phyloP scores from a whole-genome alignment of 2,329 filamentous ascomycete genomes.

The Cladosporium sphaerospermum region DNA sequence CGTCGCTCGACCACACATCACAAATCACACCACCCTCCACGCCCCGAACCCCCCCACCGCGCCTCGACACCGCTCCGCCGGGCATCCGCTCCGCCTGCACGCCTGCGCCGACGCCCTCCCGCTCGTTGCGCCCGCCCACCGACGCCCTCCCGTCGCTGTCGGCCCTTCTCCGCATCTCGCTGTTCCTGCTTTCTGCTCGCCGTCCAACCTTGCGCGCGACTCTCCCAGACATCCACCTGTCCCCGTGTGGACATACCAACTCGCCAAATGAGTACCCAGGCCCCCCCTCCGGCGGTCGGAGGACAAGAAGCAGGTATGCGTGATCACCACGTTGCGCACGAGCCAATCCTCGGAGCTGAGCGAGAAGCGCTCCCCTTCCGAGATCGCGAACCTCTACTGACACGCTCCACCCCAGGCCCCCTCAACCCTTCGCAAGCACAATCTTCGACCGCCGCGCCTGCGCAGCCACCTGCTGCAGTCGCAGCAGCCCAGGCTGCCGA shows the following conservation, averaged over 20 bases:
- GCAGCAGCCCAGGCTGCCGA: constrained; percentile 14
- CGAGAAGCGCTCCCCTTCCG: background rate
- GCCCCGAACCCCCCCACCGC: background rate
- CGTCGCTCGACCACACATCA: background rate
- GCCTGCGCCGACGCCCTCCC: background rate
- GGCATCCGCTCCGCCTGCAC: background rate
- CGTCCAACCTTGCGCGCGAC: constrained; percentile 2
- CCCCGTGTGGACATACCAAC: constrained; percentile 3
- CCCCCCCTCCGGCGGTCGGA: constrained; percentile 19
- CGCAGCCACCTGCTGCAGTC: constrained; percentile 13
- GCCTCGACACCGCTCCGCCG: background rate
- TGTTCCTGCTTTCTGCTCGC: background rate
- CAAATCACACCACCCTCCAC: background rate
- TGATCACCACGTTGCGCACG: constrained; percentile 1
- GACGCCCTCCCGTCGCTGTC: background rate
- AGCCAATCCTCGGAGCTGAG: constrained; percentile 13
- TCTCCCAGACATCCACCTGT: background rate
- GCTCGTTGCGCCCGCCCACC: background rate
- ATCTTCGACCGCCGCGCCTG: constrained; percentile 16
- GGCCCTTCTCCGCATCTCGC: background rate
- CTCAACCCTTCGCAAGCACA: constrained; percentile 18
- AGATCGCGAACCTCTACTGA: background rate
- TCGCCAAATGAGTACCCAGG: constrained; percentile 24
- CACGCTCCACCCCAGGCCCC: constrained; percentile 16
- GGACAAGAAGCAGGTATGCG: constrained; percentile 21